A percentile compares a stretch with the other conserved stretches of the same genome.
These are phyloP conservation scores for Beauveria sp. DNA, from an alignment of 2,329 filamentous ascomycete species.

Conservation along the genomic window DNA sequence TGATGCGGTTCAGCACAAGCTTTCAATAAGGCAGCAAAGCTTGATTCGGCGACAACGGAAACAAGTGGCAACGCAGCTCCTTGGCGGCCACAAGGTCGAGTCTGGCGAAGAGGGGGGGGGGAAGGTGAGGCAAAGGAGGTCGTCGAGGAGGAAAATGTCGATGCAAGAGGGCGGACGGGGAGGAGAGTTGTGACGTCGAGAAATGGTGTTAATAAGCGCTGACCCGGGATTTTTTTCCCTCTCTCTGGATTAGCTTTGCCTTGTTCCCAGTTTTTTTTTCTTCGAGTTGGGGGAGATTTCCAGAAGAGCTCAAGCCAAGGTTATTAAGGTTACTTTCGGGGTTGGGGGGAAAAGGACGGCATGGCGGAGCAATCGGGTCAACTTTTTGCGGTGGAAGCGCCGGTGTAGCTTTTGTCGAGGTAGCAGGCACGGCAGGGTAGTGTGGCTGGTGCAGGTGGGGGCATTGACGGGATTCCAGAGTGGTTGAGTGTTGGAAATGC, in stretches of 20 bases:
- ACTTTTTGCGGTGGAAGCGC: slow-evolving; percentile 4
- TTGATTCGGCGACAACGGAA: background rate
- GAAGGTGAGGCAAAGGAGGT: background rate
- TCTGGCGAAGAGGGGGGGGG: background rate
- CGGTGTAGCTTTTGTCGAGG: background rate
- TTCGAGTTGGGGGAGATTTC: background rate
- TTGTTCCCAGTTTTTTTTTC: background rate
- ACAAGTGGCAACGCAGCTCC: background rate
- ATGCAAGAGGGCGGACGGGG: background rate
- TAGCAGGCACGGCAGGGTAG: background rate
- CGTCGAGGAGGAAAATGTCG: background rate
- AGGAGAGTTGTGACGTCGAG: slow-evolving; percentile 1
- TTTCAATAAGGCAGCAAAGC: background rate
- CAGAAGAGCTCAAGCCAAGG: background rate
- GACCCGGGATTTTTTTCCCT: background rate
- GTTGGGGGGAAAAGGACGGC: background rate
- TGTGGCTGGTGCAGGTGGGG: background rate
- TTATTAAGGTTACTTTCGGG: background rate
- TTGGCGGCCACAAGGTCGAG: background rate
- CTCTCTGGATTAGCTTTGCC: background rate
- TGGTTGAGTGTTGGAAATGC: background rate
- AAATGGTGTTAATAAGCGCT: background rate
- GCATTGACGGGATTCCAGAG: background rate
- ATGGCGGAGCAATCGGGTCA: slow-evolving; percentile 1
- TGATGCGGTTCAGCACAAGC: background rate